Evolutionary conservation across 805 yeast genomes (phyloP).

Genomic region (Kuraishia molischiana): DNA sequence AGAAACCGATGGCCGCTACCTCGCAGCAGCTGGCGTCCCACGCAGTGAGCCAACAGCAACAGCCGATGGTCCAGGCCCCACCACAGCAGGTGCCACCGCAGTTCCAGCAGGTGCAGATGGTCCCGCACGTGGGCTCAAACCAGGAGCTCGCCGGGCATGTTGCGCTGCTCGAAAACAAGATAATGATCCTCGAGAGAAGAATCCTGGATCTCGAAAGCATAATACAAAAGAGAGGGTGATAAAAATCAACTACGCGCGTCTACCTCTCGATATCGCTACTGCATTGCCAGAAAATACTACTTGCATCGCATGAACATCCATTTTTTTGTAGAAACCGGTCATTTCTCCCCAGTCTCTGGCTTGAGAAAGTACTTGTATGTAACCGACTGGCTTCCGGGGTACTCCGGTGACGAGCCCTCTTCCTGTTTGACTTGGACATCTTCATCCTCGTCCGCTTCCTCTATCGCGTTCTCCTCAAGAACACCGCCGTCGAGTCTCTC

Average conservation of each 20-base stretch:
- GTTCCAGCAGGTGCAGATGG: background rate
- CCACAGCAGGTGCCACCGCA: background rate
- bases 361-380: conserved; percentile 1
- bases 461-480: background rate
- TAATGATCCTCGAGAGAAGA: conserved; percentile 1
- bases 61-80: background rate
- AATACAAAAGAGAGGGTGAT: background rate
- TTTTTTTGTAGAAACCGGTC: no score
- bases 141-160: background rate
- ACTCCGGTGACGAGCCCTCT: background rate
- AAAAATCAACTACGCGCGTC: background rate
- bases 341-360: no score
- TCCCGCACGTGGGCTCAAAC: background rate
- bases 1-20: conserved; percentile 9
- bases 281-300: no score
- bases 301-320: no score
- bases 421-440: background rate
- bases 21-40: background rate
- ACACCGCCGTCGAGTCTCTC: background rate
- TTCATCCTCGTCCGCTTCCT: background rate
- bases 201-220: background rate
- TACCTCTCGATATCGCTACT: no score
- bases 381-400: background rate
- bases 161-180: conserved; percentile 1
- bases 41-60: background rate